These are phyloP conservation scores for Pinus albicaulis DNA, from an alignment of 75 land plant genomes.

Conservation along the genomic window DNA sequence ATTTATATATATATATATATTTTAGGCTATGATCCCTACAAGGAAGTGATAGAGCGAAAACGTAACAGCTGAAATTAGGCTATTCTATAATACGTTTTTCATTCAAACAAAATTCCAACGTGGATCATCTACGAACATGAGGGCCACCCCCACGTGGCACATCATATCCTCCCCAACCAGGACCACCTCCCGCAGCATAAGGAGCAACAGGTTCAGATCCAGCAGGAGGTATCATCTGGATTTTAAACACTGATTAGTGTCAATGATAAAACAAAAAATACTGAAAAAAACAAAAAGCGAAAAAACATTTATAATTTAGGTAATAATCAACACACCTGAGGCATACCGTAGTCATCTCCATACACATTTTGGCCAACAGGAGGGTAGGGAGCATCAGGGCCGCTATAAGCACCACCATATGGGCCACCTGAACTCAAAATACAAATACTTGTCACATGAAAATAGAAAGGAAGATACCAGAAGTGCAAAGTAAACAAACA, in stretches of 20 bases:
- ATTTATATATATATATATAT: no score
- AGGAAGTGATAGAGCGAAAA: background rate
- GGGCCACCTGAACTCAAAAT: background rate
- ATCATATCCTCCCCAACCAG: no score
- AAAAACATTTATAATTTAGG: no score
- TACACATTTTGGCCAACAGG: conserved; percentile 24
- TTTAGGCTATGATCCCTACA: no score
- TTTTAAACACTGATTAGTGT: background rate
- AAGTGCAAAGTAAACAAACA: no score
- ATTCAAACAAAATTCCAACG: background rate
- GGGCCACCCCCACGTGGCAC: background rate
- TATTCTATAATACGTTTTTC: no score
- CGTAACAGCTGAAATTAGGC: background rate
- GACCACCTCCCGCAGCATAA: no score
- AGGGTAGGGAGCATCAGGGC: conserved; percentile 17
- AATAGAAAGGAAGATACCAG: background rate
- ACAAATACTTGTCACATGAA: background rate
- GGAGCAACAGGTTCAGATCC: no score
- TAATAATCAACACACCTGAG: conserved; percentile 29
- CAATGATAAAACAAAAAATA: background rate
- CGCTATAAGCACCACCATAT: conserved; percentile 20
- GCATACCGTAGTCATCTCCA: conserved; percentile 41
- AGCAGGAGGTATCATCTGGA: background rate
- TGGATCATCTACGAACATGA: conserved; percentile 7
- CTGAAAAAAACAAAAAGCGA: no score